Conservation (phyloP, 2,329 filamentous ascomycete genomes). For the Didymella segeticola region DNA sequence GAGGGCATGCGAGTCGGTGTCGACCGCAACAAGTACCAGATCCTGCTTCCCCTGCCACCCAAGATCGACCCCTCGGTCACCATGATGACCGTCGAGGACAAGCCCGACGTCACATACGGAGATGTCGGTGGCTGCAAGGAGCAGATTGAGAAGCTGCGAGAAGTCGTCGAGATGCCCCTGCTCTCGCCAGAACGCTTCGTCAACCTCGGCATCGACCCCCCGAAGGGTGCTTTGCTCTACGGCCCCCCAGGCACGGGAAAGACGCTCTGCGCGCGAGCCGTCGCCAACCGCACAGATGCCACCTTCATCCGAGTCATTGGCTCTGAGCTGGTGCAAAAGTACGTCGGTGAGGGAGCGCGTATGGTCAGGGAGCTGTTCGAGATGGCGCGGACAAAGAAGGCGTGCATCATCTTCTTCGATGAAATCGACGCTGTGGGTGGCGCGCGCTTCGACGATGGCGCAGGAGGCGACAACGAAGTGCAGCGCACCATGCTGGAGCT, state of each 20-base stretch:
- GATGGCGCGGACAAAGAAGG: slow-evolving; percentile 99
- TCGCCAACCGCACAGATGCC: slow-evolving; percentile 96
- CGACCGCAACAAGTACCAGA: slow-evolving; percentile 99
- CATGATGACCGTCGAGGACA: slow-evolving; percentile 99
- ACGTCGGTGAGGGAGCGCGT: slow-evolving; percentile 95
- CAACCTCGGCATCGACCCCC: slow-evolving; percentile 97
- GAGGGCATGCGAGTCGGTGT: slow-evolving; percentile 99
- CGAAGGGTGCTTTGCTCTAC: slow-evolving; percentile 95
- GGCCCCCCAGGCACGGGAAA: slow-evolving; percentile 98
- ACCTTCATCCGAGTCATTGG: slow-evolving; percentile 99
- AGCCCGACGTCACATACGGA: slow-evolving; percentile 98
- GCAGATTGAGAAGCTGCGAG: slow-evolving; percentile 97
- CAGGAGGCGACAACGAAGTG: slow-evolving; percentile 96
- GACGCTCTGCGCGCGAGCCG: slow-evolving; percentile 94
- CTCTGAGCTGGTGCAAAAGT: slow-evolving; percentile 97
- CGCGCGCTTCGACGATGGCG: slow-evolving; percentile 94
- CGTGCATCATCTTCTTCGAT: slow-evolving; percentile 99
- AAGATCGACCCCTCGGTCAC: slow-evolving; percentile 99
- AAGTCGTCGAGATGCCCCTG: slow-evolving; percentile 98
- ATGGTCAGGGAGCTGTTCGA: slow-evolving; percentile 99
- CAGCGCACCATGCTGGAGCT: slow-evolving; percentile 98
- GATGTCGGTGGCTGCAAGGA: slow-evolving; percentile 99
- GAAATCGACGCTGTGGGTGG: slow-evolving; percentile 97
- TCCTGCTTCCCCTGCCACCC: slow-evolving; percentile 90
- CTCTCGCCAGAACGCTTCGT: slow-evolving; percentile 97